A percentile compares a stretch with the other conserved stretches of the same genome.
Conservation (phyloP, 1,284 basidiomycete species). For the Caloboletus firmus region DNA sequence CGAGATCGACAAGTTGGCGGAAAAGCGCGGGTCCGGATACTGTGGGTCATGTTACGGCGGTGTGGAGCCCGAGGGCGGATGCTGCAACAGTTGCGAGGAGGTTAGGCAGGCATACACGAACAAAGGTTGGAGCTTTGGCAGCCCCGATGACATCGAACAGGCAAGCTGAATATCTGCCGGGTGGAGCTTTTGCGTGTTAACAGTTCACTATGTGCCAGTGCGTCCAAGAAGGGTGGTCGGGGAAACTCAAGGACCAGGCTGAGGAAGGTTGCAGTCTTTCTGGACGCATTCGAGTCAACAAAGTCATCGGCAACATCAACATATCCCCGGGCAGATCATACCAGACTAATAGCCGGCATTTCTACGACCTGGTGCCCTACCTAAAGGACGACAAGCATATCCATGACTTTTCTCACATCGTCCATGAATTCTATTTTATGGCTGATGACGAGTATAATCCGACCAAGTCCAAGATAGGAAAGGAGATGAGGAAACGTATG, state of each 20-base stretch:
- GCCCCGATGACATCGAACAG: conserved; percentile 92
- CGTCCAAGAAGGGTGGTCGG: conserved; percentile 91
- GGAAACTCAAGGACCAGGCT: conserved; percentile 89
- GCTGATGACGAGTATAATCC: conserved; percentile 79
- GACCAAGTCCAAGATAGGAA: conserved; percentile 59
- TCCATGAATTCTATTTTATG: conserved; percentile 83
- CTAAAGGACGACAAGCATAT: conserved; percentile 82
- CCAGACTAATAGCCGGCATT: conserved; percentile 80
- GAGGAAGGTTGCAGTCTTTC: conserved; percentile 93
- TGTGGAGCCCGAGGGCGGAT: conserved; percentile 74
- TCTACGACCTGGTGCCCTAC: conserved; percentile 96
- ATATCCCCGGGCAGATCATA: conserved; percentile 91
- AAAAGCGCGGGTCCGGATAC: conserved; percentile 63
- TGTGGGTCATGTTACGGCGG: conserved; percentile 99
- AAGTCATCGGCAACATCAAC: conserved; percentile 91
- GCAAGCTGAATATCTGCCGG: conserved; percentile 44
- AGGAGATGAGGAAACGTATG: conserved; percentile 73
- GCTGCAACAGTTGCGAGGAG: conserved; percentile 96
- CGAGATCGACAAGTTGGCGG: conserved; percentile 79
- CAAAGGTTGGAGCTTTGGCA: conserved; percentile 92
- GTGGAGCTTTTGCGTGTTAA: conserved; percentile 1
- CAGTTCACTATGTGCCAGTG: conserved; percentile 56
- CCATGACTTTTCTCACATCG: conserved; percentile 92
- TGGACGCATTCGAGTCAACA: conserved; percentile 93
- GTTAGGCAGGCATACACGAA: conserved; percentile 89